phyloP scores from a whole-genome alignment of 2,329 filamentous ascomycete species.

The Colletotrichum endophyticum region DNA sequence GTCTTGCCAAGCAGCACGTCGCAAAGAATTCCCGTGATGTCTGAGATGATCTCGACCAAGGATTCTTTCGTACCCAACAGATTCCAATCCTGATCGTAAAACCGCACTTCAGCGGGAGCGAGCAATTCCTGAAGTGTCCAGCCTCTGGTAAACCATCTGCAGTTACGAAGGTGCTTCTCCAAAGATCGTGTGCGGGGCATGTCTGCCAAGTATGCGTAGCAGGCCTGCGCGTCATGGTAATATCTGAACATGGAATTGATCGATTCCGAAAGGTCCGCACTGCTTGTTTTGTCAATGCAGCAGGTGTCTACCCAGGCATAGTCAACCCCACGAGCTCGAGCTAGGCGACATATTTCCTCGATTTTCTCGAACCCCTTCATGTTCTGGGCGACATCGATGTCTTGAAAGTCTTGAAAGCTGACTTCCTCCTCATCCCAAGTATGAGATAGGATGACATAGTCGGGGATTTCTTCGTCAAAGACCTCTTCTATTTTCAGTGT shows the following conservation, averaged over 20 bases:
- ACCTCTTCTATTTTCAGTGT: neutral
- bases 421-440: conserved; percentile 29
- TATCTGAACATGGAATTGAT: conserved; percentile 25
- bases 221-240: conserved; percentile 21
- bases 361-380: conserved; percentile 22
- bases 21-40: neutral
- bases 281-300: conserved; percentile 27
- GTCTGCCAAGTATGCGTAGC: conserved; percentile 25
- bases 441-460: conserved; percentile 32
- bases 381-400: neutral
- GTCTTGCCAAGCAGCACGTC: neutral
- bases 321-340: neutral
- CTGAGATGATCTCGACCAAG: neutral
- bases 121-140: conserved; percentile 73
- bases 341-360: conserved; percentile 7
- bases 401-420: conserved; percentile 18
- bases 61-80: conserved; percentile 26
- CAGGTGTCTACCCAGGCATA: conserved; percentile 30
- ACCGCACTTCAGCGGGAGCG: conserved; percentile 37
- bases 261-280: conserved; percentile 25
- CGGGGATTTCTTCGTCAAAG: neutral
- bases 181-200: conserved; percentile 10
- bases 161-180: neutral
- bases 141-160: conserved; percentile 43
- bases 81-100: conserved; percentile 33